phyloP scores from a whole-genome alignment of 805 yeast genomes.

The Schizosaccharomyces octosporus region DNA sequence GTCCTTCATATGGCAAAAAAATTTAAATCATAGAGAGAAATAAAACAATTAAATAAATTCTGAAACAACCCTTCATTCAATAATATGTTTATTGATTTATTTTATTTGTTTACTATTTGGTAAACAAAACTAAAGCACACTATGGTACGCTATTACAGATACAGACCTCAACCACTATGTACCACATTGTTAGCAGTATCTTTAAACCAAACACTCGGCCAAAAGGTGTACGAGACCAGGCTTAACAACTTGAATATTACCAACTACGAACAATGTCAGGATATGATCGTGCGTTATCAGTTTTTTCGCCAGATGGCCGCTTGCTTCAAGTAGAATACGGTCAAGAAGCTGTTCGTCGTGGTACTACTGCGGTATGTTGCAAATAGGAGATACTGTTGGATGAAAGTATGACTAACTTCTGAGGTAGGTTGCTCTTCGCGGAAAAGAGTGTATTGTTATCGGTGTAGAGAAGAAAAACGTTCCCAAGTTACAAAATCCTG shows the following conservation, averaged over 20 bases:
- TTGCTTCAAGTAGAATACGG: slow-evolving; percentile 77
- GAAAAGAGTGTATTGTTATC: slow-evolving; percentile 62
- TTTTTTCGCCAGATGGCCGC: slow-evolving; percentile 24
- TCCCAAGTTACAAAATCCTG: slow-evolving; percentile 79
- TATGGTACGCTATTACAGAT: too few species aligned
- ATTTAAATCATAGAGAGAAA: too few species aligned
- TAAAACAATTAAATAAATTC: too few species aligned
- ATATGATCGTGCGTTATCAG: slow-evolving; percentile 94
- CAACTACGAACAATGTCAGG: slow-evolving; percentile 49
- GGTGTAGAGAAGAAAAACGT: slow-evolving; percentile 96
- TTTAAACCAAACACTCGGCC: too few species aligned
- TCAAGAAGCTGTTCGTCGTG: slow-evolving; percentile 89
- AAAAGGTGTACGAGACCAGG: too few species aligned
- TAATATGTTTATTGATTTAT: too few species aligned
- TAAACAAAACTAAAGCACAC: too few species aligned
- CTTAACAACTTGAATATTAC: background rate
- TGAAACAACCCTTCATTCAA: too few species aligned
- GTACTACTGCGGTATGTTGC: slow-evolving; percentile 49
- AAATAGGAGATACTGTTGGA: background rate
- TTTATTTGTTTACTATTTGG: too few species aligned
- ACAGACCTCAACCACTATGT: too few species aligned
- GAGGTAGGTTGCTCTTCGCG: slow-evolving; percentile 64
- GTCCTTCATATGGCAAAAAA: too few species aligned
- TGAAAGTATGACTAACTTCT: background rate
- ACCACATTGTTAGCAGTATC: too few species aligned